phyloP scores from a whole-genome alignment of 208 protist species.

The Leishmania turanica region DNA sequence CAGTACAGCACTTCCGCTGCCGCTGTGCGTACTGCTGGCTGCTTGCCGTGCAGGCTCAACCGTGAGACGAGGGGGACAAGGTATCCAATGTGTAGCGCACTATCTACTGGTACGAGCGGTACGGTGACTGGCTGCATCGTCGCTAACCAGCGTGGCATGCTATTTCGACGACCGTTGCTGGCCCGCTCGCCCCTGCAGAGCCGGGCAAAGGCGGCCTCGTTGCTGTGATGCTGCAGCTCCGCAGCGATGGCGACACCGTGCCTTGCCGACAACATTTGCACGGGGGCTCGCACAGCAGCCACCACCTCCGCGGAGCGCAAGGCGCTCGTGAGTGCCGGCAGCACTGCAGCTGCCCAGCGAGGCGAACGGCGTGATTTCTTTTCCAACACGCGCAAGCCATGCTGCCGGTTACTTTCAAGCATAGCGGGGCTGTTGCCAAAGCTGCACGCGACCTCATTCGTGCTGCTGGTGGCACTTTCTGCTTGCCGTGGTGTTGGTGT shows the following conservation, averaged over 20 bases:
- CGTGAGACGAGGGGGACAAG: constrained; percentile 67
- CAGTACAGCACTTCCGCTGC: constrained; percentile 91
- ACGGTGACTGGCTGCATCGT: background rate
- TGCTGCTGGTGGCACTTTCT: background rate
- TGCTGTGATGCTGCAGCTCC: constrained; percentile 2
- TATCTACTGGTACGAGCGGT: constrained; percentile 9
- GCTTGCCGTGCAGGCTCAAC: constrained; percentile 61
- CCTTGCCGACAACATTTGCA: constrained; percentile 14
- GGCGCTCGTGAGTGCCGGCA: constrained; percentile 4
- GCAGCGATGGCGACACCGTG: constrained; percentile 9
- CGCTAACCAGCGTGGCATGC: background rate
- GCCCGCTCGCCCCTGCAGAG: background rate
- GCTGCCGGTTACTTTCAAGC: constrained; percentile 20
- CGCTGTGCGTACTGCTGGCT: constrained; percentile 68
- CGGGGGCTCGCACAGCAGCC: background rate
- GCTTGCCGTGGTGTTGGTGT: constrained; percentile 35
- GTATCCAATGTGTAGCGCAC: constrained; percentile 55
- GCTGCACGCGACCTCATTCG: background rate
- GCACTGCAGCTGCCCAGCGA: constrained; percentile 12
- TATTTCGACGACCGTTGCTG: background rate
- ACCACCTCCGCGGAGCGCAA: background rate
- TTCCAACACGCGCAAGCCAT: background rate
- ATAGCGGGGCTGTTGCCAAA: background rate
- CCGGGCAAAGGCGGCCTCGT: background rate
- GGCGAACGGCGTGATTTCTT: background rate